Evolutionary conservation across 1,284 basidiomycete genomes (phyloP).

Genomic region (Exobasidium cylindrosporum): DNA sequence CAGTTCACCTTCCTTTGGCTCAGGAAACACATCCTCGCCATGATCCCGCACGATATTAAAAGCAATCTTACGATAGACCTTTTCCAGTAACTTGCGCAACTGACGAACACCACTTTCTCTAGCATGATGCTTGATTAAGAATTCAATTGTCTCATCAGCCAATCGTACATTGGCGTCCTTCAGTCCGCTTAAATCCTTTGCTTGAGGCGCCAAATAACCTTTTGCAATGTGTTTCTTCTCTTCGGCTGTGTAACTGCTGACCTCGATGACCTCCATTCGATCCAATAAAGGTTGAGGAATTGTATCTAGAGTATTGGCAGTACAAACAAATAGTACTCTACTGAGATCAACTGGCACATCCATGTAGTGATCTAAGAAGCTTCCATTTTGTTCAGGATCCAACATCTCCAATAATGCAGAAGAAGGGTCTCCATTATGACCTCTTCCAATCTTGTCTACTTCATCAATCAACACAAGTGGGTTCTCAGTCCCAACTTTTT

Average conservation of each 20-base stretch:
- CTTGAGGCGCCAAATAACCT: conserved; percentile 88
- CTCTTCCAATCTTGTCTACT: conserved; percentile 94
- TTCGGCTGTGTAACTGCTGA: conserved; percentile 81
- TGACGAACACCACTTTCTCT: conserved; percentile 75
- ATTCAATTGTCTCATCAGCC: conserved; percentile 67
- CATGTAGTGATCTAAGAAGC: conserved; percentile 96
- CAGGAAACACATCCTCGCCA: conserved; percentile 82
- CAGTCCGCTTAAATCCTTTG: conserved; percentile 84
- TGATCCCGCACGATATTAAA: conserved; percentile 87
- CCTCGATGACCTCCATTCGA: conserved; percentile 87
- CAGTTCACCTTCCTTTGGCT: conserved; percentile 59
- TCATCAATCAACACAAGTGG: conserved; percentile 90
- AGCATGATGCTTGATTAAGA: conserved; percentile 93
- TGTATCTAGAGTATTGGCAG: conserved; percentile 71
- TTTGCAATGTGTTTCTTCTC: conserved; percentile 92
- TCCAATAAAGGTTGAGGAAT: conserved; percentile 95
- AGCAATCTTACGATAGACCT: conserved; percentile 97
- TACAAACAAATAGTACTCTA: conserved; percentile 94
- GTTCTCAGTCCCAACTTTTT: conserved; percentile 95
- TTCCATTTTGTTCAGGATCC: conserved; percentile 94
- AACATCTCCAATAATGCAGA: conserved; percentile 95
- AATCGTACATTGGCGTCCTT: conserved; percentile 48
- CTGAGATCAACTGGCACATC: conserved; percentile 96
- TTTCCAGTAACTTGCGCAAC: conserved; percentile 48
- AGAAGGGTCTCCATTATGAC: conserved; percentile 91